These are phyloP conservation scores for Mycena haematopus DNA, from an alignment of 768 basidiomycete genomes.

Conservation along the genomic window DNA sequence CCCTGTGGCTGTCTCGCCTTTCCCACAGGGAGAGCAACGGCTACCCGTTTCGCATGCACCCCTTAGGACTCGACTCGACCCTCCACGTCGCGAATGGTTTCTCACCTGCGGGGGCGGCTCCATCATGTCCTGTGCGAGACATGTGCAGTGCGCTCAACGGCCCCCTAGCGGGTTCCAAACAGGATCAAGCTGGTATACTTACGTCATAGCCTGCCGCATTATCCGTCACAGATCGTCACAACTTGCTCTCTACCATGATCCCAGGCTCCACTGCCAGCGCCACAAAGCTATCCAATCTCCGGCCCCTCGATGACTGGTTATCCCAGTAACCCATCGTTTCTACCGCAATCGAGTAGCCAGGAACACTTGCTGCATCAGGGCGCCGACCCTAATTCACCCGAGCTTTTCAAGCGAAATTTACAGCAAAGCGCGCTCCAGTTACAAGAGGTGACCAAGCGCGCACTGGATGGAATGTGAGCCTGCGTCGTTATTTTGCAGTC, in stretches of 20 bases:
- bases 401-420: slow-evolving; percentile 66
- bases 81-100: slow-evolving; percentile 27
- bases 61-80: slow-evolving; percentile 21
- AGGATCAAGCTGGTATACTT: too few species aligned
- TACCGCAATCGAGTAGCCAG: slow-evolving; percentile 14
- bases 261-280: too few species aligned
- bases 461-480: slow-evolving; percentile 60
- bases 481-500: neutral
- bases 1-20: neutral
- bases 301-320: slow-evolving; percentile 13
- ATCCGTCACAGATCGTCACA: too few species aligned
- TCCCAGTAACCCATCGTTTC: slow-evolving; percentile 3
- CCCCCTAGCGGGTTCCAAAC: too few species aligned
- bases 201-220: too few species aligned
- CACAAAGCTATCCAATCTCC: slow-evolving; percentile 8
- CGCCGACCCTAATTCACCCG: slow-evolving; percentile 63
- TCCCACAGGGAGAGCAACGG: slow-evolving; percentile 8
- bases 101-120: too few species aligned
- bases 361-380: slow-evolving; percentile 37
- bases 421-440: slow-evolving; percentile 58
- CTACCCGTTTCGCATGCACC: slow-evolving; percentile 18
- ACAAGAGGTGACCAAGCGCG: slow-evolving; percentile 53
- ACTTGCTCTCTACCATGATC: slow-evolving; percentile 14
- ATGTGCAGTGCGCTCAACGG: too few species aligned
- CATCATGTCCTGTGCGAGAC: too few species aligned